Percentiles rank a stretch among this genome's conserved stretches.
These are phyloP conservation scores for Monilinia fructicola DNA, from an alignment of 2,329 filamentous ascomycete genomes.

Conservation along the genomic window DNA sequence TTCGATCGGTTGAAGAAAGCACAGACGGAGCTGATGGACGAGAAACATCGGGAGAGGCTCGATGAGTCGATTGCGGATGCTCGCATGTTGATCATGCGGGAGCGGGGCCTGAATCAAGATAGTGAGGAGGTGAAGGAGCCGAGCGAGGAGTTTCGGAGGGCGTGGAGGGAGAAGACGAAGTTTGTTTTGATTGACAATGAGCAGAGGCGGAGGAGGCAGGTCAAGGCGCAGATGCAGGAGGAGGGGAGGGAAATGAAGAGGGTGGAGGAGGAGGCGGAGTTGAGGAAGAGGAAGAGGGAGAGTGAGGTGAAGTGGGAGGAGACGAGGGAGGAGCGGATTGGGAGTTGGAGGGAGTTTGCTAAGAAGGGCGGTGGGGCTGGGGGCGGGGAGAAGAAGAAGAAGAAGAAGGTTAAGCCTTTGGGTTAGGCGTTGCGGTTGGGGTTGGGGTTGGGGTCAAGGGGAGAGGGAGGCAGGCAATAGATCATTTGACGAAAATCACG, in stretches of 20 bases:
- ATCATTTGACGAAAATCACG: too few species aligned
- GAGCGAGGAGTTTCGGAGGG: constrained; percentile 75
- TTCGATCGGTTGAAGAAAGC: constrained; percentile 97
- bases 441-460: not conserved
- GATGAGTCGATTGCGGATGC: constrained; percentile 97
- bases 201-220: constrained; percentile 75
- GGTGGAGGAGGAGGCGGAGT: constrained; percentile 80
- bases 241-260: constrained; percentile 86
- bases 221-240: constrained; percentile 95
- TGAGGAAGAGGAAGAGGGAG: constrained; percentile 80
- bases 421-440: constrained; percentile 29
- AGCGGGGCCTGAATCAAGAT: constrained; percentile 88
- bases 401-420: constrained; percentile 54
- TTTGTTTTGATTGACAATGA: constrained; percentile 93
- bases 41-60: constrained; percentile 81
- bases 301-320: constrained; percentile 95
- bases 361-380: constrained; percentile 55
- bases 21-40: constrained; percentile 86
- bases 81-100: constrained; percentile 89
- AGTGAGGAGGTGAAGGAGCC: constrained; percentile 71
- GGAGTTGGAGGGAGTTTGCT: constrained; percentile 89
- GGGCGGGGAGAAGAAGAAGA: constrained; percentile 65
- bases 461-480: too few species aligned
- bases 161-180: constrained; percentile 89
- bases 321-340: constrained; percentile 85